phyloP scores from a whole-genome alignment of 176 grass and related monocot genomes.

The Miscanthus lutarioriparius region DNA sequence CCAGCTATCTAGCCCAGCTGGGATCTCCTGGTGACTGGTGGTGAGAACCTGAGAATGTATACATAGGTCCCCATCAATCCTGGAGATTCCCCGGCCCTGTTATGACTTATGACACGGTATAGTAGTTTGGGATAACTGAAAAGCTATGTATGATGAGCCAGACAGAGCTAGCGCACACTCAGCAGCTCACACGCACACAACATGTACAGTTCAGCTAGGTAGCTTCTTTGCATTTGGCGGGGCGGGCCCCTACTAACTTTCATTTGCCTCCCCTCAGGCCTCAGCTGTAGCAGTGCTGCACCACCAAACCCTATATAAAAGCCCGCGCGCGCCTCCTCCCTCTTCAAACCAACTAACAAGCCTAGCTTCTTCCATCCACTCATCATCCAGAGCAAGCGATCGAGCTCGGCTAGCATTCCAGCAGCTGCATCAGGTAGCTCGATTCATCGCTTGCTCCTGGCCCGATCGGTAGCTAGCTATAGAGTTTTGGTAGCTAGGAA shows the following conservation, averaged over 20 bases:
- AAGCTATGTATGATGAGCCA: slow-evolving; percentile 9
- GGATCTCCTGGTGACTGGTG: not conserved
- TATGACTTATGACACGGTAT: not conserved
- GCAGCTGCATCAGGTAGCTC: slow-evolving; percentile 6
- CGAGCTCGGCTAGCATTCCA: not conserved
- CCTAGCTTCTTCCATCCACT: slow-evolving; percentile 1
- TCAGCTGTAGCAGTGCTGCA: not conserved
- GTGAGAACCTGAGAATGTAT: not conserved
- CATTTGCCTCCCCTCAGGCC: not conserved
- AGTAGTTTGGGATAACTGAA: no score
- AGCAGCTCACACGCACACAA: not conserved
- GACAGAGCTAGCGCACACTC: slow-evolving; percentile 1
- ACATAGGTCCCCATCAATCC: slow-evolving; percentile 36
- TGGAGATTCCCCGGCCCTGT: slow-evolving; percentile 11
- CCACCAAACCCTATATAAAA: slow-evolving; percentile 86
- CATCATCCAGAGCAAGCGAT: not conserved
- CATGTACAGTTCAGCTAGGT: not conserved
- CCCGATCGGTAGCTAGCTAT: not conserved
- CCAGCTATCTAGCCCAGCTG: not conserved
- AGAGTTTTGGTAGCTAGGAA: not conserved
- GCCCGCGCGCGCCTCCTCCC: slow-evolving; percentile 35
- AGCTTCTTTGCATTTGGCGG: not conserved
- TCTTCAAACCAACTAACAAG: slow-evolving; percentile 34
- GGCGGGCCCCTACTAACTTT: slow-evolving; percentile 26
- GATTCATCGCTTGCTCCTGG: slow-evolving; percentile 3